Conservation (phyloP, 2,329 filamentous ascomycete genomes). For the Allantophomopsis lycopodina region DNA sequence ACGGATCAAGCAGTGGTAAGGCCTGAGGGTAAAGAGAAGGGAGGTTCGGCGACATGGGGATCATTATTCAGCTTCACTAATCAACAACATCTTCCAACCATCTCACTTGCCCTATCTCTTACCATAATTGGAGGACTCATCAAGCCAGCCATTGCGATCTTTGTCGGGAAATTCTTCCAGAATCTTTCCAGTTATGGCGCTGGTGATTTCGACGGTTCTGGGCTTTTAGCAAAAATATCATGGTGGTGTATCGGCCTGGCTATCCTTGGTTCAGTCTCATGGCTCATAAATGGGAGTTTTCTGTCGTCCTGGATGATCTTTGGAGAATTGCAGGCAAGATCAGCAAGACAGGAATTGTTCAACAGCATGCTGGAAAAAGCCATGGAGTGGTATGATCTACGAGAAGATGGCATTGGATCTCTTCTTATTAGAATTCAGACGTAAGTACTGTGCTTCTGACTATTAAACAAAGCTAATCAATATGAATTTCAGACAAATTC, state of each 20-base stretch:
- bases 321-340: slow-evolving; percentile 66
- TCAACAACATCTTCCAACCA: slow-evolving; percentile 37
- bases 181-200: slow-evolving; percentile 52
- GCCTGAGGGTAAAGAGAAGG: too few species aligned
- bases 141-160: slow-evolving; percentile 50
- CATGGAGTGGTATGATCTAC: slow-evolving; percentile 70
- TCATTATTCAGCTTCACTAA: slow-evolving; percentile 59
- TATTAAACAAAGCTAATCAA: neutral
- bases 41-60: slow-evolving; percentile 1
- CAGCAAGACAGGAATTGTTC: slow-evolving; percentile 52
- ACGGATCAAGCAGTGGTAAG: too few species aligned
- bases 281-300: slow-evolving; percentile 53
- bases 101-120: slow-evolving; percentile 39
- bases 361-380: slow-evolving; percentile 54
- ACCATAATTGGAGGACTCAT: slow-evolving; percentile 46
- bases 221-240: slow-evolving; percentile 40
- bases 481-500: slow-evolving; percentile 46
- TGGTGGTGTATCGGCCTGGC: slow-evolving; percentile 49
- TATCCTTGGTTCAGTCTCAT: slow-evolving; percentile 48
- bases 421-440: slow-evolving; percentile 60
- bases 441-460: slow-evolving; percentile 29
- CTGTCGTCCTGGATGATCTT: slow-evolving; percentile 63
- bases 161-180: slow-evolving; percentile 66
- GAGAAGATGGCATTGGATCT: slow-evolving; percentile 57
- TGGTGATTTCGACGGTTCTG: slow-evolving; percentile 30